Conservation (phyloP, 2,329 filamentous ascomycete genomes). For the Alternaria burnsii region DNA sequence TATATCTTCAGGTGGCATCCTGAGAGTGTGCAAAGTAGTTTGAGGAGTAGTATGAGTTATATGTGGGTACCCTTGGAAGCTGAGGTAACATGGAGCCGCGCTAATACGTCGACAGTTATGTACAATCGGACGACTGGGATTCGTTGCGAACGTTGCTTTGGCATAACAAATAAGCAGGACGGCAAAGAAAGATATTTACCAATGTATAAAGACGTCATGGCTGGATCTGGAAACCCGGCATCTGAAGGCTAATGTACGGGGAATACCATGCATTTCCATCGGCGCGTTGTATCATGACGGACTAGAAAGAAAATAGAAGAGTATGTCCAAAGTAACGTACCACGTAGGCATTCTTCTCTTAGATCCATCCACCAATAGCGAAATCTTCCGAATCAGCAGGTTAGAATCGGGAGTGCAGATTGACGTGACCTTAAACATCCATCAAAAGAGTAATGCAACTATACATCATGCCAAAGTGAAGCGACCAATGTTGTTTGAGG, state of each 20-base stretch:
- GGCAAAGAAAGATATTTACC: background rate
- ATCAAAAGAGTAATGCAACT: background rate
- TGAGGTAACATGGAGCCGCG: background rate
- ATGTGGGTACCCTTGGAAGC: conserved; percentile 70
- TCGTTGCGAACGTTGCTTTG: conserved; percentile 82
- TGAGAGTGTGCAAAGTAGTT: conserved; percentile 86
- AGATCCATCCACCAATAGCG: background rate
- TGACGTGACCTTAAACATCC: background rate
- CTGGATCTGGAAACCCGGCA: background rate
- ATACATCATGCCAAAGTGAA: background rate
- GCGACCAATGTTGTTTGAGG: background rate
- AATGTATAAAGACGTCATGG: background rate
- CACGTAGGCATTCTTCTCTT: background rate
- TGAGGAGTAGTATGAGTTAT: conserved; percentile 96
- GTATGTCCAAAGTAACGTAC: background rate
- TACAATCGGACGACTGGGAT: conserved; percentile 89
- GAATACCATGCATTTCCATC: background rate
- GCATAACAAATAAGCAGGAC: conserved; percentile 71
- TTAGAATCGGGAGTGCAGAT: background rate
- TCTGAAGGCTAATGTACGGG: background rate
- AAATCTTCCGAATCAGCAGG: background rate
- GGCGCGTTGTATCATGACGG: background rate
- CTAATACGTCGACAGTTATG: conserved; percentile 61
- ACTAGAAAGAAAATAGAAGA: background rate
- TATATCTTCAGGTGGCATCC: conserved; percentile 93